Conservation (phyloP, 139 green algal species). For the Eudorina sp. region DNA sequence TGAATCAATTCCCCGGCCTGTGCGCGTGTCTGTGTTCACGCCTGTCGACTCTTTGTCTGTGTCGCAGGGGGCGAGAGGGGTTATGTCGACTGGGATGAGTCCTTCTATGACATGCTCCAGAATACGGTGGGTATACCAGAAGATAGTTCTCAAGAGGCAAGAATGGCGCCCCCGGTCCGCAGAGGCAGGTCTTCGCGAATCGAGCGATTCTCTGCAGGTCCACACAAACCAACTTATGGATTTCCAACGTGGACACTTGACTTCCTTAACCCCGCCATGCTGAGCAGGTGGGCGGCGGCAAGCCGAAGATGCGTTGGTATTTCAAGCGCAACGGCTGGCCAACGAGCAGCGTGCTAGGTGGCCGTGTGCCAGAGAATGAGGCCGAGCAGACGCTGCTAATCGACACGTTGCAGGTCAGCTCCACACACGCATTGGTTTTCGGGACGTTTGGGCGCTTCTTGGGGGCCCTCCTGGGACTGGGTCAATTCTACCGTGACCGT, state of each 20-base stretch:
- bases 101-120: constrained; percentile 93
- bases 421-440: no score
- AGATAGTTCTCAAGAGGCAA: no score
- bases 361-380: constrained; percentile 68
- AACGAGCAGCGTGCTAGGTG: constrained; percentile 62
- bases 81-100: constrained; percentile 78
- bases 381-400: constrained; percentile 82
- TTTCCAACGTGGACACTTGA: neutral
- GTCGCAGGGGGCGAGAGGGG: neutral
- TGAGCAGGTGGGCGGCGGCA: constrained; percentile 80
- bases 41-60: no score
- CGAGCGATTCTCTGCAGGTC: no score
- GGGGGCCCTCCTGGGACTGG: no score
- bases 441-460: no score
- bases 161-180: no score
- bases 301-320: constrained; percentile 97
- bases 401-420: constrained; percentile 82
- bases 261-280: constrained; percentile 54
- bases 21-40: no score
- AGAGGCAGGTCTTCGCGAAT: no score
- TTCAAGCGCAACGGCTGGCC: constrained; percentile 90
- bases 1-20: no score
- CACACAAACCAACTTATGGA: no score
- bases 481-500: no score
- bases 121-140: constrained; percentile 87